phyloP scores from a whole-genome alignment of 768 basidiomycete genomes.

The Suillus subaureus region DNA sequence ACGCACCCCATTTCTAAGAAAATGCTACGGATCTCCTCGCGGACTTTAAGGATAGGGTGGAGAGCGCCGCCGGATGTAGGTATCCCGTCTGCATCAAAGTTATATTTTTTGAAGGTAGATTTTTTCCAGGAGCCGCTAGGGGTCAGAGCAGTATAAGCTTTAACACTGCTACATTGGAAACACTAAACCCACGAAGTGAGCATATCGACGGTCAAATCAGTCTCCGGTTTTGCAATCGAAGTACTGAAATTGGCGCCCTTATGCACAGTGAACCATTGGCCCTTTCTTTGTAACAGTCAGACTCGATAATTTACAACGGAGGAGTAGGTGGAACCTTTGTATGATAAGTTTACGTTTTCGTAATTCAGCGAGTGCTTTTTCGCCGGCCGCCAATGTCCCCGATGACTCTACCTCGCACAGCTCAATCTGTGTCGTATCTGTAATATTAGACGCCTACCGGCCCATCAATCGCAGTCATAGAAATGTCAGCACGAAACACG shows the following conservation, averaged over 20 bases:
- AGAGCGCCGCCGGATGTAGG: constrained; percentile 89
- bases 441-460: constrained; percentile 59
- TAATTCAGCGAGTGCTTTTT: constrained; percentile 83
- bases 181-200: constrained; percentile 70
- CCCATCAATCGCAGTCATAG: constrained; percentile 10
- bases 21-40: constrained; percentile 96
- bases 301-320: constrained; percentile 10
- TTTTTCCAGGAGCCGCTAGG: constrained; percentile 92
- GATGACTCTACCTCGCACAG: constrained; percentile 72
- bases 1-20: constrained; percentile 99
- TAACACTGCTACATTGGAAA: not conserved
- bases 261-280: constrained; percentile 88
- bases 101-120: constrained; percentile 95
- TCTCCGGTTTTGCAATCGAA: constrained; percentile 90
- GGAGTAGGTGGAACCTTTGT: constrained; percentile 60
- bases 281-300: constrained; percentile 62
- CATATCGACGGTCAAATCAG: constrained; percentile 96
- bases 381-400: constrained; percentile 72
- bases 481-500: constrained; percentile 31
- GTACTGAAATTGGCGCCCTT: constrained; percentile 90
- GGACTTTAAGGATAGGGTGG: constrained; percentile 95
- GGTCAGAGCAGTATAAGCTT: constrained; percentile 4
- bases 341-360: constrained; percentile 87
- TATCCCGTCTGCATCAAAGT: constrained; percentile 95
- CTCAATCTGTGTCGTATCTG: constrained; percentile 76